phyloP scores from a whole-genome alignment of 306 rosid species.

The Rosa persica region DNA sequence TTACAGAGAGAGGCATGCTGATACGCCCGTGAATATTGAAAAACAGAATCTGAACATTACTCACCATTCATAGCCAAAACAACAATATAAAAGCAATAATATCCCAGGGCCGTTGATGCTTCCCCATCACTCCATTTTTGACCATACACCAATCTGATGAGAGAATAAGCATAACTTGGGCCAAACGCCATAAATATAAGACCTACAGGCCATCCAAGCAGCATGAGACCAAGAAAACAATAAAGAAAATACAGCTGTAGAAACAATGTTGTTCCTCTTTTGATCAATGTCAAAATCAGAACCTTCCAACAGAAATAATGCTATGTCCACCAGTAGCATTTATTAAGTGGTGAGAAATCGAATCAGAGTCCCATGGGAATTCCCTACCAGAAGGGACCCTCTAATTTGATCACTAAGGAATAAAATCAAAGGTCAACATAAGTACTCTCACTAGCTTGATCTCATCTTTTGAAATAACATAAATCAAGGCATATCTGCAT shows the following conservation, averaged over 20 bases:
- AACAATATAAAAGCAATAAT: conserved; percentile 76
- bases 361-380: conserved; percentile 11
- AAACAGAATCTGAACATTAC: conserved; percentile 28
- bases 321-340: neutral
- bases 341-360: neutral
- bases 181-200: conserved; percentile 92
- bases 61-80: conserved; percentile 93
- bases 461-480: neutral
- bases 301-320: neutral
- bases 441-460: conserved; percentile 9
- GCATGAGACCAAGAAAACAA: conserved; percentile 18
- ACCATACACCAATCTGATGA: conserved; percentile 85
- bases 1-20: neutral
- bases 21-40: neutral
- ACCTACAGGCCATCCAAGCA: conserved; percentile 43
- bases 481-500: neutral
- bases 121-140: conserved; percentile 96
- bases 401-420: neutral
- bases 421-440: neutral
- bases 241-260: neutral
- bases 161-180: conserved; percentile 89
- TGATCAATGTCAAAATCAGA: conserved; percentile 1
- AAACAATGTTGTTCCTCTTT: neutral
- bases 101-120: conserved; percentile 81
- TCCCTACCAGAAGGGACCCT: conserved; percentile 8